A percentile compares a stretch with the other conserved stretches of the same genome.
Conservation (phyloP, 257 asterid genomes). For the Cordia subcordata region DNA sequence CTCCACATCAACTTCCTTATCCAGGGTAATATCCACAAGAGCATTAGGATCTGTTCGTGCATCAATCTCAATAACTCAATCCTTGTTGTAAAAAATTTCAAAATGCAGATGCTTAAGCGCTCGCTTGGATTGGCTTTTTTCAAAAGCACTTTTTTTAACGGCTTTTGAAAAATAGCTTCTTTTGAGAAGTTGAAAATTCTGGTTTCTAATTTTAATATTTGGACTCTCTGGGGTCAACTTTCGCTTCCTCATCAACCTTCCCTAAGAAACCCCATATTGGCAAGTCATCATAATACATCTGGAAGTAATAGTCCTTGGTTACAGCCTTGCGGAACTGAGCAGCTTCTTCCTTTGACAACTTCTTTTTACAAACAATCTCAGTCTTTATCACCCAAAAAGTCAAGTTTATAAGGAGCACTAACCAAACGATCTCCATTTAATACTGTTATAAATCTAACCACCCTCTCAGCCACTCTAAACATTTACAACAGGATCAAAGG, state of each 20-base stretch:
- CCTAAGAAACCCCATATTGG: constrained; percentile 63
- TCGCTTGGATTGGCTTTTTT: no score
- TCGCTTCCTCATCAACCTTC: constrained; percentile 43
- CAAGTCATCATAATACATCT: constrained; percentile 58
- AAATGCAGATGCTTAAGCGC: constrained; percentile 38
- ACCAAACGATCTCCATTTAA: constrained; percentile 48
- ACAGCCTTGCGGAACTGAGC: constrained; percentile 41
- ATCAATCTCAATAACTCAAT: constrained; percentile 41
- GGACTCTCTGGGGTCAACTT: constrained; percentile 39
- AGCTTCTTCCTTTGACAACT: constrained; percentile 37
- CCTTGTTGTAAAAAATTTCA: constrained; percentile 38
- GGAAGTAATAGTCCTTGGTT: constrained; percentile 48
- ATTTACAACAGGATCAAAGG: neutral
- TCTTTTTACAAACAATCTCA: constrained; percentile 36
- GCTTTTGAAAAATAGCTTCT: no score
- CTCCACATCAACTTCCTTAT: constrained; percentile 27
- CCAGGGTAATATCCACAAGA: constrained; percentile 29
- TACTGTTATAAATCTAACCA: constrained; percentile 10
- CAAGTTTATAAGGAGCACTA: constrained; percentile 45
- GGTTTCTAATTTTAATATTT: no score
- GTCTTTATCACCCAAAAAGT: constrained; percentile 41
- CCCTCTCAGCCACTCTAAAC: neutral
- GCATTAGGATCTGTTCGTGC: constrained; percentile 45
- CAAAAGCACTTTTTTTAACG: no score
- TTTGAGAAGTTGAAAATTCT: no score